Evolutionary conservation across 2,329 filamentous ascomycete species (phyloP), one percentile per base, ranked within the genome.

Genomic region (Ophidiomyces ophidiicola): DNA sequence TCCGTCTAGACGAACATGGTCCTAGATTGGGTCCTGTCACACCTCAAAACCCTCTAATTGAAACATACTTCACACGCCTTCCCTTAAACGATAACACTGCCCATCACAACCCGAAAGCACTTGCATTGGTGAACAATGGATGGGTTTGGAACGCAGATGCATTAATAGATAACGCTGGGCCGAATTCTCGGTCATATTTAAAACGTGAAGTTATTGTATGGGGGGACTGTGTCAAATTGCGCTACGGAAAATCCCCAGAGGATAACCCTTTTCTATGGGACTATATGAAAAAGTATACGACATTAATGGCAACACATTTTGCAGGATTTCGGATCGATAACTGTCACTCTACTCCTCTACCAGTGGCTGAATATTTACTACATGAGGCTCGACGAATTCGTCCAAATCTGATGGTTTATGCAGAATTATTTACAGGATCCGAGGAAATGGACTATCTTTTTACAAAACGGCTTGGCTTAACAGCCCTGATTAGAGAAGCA

Each of bases 91-190:
- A 81, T 7, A 75, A 71, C 7, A 94, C 90, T 0, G 71, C 76
- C 45, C 78, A 83, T 53, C 80, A 92, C 53, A 78, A 78, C 42
- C 70, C 78, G 1, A 79, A 80, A 42, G 80, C 86, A 30, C 70
- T 93, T 32, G 83, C 84, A 2, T 65, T 98, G 36, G 87, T 80
- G 28, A 96, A 96, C 62, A 98, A 98, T 55, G 90, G 90, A 30
- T 98, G 90, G 90, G 87, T 98, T 6, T 98, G 90, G 90, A 88
- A 84, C 43, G 88, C 88, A 4, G 92, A 96, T 62, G 88, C 90
- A 1, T 73, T 96, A 61, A 72, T 84, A 30, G 90, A 98, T 63
- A 90, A 96, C 53, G 90, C 90, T 20, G 92, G 92, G 0, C 81
- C 86, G 0, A 70, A 82, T 32, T 94, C 88, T 6, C 78, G 80